A percentile compares a stretch with the other conserved stretches of the same genome.
phyloP scores from a whole-genome alignment of 192 early-diverging fungal genomes.

The Coemansia erecta region DNA sequence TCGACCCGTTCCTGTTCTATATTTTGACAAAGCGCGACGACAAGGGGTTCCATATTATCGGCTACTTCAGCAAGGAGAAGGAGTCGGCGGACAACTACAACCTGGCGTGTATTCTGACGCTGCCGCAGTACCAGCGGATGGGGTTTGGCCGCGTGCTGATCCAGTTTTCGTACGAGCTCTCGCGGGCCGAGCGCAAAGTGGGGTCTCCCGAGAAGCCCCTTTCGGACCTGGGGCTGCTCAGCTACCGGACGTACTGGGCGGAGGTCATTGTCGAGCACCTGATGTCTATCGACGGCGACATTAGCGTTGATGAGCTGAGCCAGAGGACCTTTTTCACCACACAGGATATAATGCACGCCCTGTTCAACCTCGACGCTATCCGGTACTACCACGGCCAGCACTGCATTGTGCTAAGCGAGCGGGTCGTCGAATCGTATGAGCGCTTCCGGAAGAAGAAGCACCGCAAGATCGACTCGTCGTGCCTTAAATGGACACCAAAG shows the following conservation, averaged over 20 bases:
- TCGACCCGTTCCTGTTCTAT: constrained; percentile 98
- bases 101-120: constrained; percentile 95
- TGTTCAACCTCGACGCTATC: constrained; percentile 84
- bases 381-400: constrained; percentile 90
- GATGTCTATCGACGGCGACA: constrained; percentile 69
- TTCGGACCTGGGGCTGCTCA: constrained; percentile 92
- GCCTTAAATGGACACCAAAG: constrained; percentile 78
- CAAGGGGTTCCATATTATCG: constrained; percentile 85
- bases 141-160: constrained; percentile 95
- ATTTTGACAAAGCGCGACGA: constrained; percentile 88
- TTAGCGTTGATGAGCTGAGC: constrained; percentile 88
- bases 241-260: constrained; percentile 95
- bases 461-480: constrained; percentile 75
- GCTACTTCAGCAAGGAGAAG: constrained; percentile 99
- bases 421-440: constrained; percentile 78
- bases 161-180: constrained; percentile 95
- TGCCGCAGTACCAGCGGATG: constrained; percentile 95
- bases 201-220: constrained; percentile 98
- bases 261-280: constrained; percentile 82
- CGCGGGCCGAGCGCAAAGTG: constrained; percentile 86
- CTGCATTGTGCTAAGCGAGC: constrained; percentile 84
- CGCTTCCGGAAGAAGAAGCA: constrained; percentile 75
- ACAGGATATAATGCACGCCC: constrained; percentile 88
- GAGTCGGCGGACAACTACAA: constrained; percentile 96
- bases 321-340: constrained; percentile 80